These are phyloP conservation scores for Agaricales sp. DNA, from an alignment of 1,284 basidiomycete genomes.

Conservation along the genomic window DNA sequence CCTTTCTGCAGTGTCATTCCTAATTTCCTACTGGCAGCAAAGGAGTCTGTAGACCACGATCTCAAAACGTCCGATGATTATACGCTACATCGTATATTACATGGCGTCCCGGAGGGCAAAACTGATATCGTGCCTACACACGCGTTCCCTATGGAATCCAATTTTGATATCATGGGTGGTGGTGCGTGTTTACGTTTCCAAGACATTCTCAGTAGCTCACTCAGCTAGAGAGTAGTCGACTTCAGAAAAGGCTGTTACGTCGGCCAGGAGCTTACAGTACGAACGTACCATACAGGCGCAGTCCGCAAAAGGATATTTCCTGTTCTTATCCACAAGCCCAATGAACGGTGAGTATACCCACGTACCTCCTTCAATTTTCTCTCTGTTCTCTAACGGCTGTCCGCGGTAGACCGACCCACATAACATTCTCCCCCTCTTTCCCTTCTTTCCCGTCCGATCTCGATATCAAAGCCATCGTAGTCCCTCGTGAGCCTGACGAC, in stretches of 20 bases:
- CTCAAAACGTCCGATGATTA: conserved; percentile 47
- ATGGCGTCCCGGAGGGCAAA: conserved; percentile 84
- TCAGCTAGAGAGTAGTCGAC: conserved; percentile 54
- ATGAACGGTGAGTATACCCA: conserved; percentile 20
- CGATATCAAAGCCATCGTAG: background rate
- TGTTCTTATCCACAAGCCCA: conserved; percentile 38
- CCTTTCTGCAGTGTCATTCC: conserved; percentile 2
- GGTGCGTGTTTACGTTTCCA: conserved; percentile 37
- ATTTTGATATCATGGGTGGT: conserved; percentile 89
- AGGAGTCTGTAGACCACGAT: conserved; percentile 28
- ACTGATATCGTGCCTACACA: conserved; percentile 69
- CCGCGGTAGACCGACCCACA: background rate
- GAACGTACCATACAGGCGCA: conserved; percentile 92
- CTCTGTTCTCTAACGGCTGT: background rate
- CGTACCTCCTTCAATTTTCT: conserved; percentile 5
- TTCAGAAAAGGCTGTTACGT: conserved; percentile 98
- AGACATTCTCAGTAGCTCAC: conserved; percentile 8
- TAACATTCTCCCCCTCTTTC: background rate
- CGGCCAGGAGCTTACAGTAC: conserved; percentile 94
- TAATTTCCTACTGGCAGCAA: conserved; percentile 17
- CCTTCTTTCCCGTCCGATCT: conserved; percentile 14
- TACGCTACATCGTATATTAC: conserved; percentile 67
- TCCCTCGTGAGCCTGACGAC: background rate
- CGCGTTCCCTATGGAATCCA: conserved; percentile 88
- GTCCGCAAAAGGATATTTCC: conserved; percentile 89